Conservation (phyloP, 2,329 filamentous ascomycete species). For the Fusarium aywerte region DNA sequence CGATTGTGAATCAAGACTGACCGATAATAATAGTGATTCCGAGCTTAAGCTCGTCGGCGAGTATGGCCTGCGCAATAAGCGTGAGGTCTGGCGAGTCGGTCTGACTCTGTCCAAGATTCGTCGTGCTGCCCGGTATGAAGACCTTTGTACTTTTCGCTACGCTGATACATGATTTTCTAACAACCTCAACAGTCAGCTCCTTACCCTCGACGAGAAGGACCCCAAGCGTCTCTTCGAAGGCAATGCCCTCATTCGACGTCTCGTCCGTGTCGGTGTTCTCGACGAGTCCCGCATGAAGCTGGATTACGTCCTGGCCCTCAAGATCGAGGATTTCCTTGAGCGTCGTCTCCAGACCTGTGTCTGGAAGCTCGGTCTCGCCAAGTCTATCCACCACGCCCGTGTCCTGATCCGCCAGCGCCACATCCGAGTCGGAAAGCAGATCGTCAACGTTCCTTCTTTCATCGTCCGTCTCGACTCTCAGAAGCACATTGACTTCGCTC, state of each 20-base stretch:
- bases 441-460: conserved; percentile 99
- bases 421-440: conserved; percentile 99
- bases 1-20: conserved; percentile 83
- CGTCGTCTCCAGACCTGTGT: conserved; percentile 99
- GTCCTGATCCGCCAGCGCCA: conserved; percentile 99
- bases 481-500: conserved; percentile 99
- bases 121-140: conserved; percentile 95
- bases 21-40: conserved; percentile 81
- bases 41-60: conserved; percentile 99
- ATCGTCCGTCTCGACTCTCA: conserved; percentile 99
- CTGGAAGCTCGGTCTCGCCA: conserved; percentile 99
- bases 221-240: conserved; percentile 99
- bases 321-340: conserved; percentile 99
- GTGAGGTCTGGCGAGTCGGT: conserved; percentile 99
- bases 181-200: conserved; percentile 81
- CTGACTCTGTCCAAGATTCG: conserved; percentile 99
- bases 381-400: conserved; percentile 99
- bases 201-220: conserved; percentile 99
- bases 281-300: conserved; percentile 99
- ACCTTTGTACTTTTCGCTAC: background rate
- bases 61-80: conserved; percentile 99
- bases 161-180: conserved; percentile 40
- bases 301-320: conserved; percentile 99
- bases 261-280: conserved; percentile 99
- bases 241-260: conserved; percentile 99